Conservation (phyloP, 176 grass and related monocot genomes). For the Sorghum bicolor region DNA sequence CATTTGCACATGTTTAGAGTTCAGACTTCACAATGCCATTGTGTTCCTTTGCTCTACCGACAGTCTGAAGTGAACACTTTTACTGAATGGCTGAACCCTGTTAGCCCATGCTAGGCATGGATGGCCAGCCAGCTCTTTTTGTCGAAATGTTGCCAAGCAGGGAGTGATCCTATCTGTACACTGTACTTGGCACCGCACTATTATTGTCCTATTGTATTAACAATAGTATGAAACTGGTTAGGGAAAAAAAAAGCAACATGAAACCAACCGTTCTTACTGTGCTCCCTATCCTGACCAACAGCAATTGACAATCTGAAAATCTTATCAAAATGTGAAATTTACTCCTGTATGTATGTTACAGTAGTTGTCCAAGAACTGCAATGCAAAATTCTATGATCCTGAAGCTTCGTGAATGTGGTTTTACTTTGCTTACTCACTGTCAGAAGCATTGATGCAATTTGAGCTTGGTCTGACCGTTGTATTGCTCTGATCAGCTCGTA, state of each 20-base stretch:
- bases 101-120: neutral
- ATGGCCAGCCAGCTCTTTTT: constrained; percentile 12
- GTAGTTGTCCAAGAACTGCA: neutral
- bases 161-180: constrained; percentile 20
- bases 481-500: constrained; percentile 62
- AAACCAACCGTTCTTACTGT: neutral
- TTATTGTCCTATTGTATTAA: constrained; percentile 10
- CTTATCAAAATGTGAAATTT: constrained; percentile 4
- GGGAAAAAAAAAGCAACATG: neutral
- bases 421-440: constrained; percentile 2
- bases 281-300: neutral
- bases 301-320: neutral
- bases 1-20: constrained; percentile 36
- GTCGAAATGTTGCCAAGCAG: constrained; percentile 10
- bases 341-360: neutral
- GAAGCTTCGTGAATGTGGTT: neutral
- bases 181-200: constrained; percentile 8
- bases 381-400: neutral
- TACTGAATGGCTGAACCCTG: neutral
- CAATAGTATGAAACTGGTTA: neutral
- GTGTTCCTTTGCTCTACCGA: constrained; percentile 27
- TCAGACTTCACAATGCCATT: constrained; percentile 8
- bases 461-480: constrained; percentile 3
- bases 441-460: neutral
- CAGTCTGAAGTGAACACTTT: neutral